These are phyloP conservation scores for Aspergillus japonicus DNA, from an alignment of 2,329 filamentous ascomycete genomes.

Conservation along the genomic window DNA sequence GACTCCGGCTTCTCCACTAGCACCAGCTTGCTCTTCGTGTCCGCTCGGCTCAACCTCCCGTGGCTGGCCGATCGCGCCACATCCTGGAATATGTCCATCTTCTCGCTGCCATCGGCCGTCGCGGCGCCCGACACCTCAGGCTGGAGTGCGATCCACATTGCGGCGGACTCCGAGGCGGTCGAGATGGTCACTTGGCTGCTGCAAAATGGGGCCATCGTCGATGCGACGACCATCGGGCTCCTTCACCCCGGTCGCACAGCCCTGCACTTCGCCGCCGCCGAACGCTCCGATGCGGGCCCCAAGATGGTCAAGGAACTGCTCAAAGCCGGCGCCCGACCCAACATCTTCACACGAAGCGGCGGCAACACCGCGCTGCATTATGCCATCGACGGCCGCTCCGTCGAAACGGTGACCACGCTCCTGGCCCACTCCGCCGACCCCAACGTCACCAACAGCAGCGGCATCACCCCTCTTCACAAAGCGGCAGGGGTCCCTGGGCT, in stretches of 20 bases:
- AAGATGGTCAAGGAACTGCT: neutral
- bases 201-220: neutral
- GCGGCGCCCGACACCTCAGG: neutral
- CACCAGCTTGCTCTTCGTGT: slow-evolving; percentile 1
- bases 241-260: slow-evolving; percentile 2
- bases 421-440: neutral
- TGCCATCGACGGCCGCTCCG: neutral
- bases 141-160: slow-evolving; percentile 4
- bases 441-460: neutral
- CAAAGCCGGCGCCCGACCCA: neutral
- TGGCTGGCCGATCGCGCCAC: neutral
- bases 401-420: neutral
- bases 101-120: neutral
- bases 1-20: neutral
- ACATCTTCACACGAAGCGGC: neutral
- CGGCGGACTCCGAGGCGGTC: slow-evolving; percentile 1
- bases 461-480: neutral
- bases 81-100: neutral
- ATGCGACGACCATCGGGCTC: neutral
- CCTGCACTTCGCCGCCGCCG: slow-evolving; percentile 1
- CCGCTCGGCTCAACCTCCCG: slow-evolving; percentile 2
- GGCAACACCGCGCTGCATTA: slow-evolving; percentile 1
- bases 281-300: neutral
- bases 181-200: neutral
- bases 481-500: neutral